Evolutionary conservation across 257 asterid genomes (phyloP).

Genomic region (Schizonepeta tenuifolia): DNA sequence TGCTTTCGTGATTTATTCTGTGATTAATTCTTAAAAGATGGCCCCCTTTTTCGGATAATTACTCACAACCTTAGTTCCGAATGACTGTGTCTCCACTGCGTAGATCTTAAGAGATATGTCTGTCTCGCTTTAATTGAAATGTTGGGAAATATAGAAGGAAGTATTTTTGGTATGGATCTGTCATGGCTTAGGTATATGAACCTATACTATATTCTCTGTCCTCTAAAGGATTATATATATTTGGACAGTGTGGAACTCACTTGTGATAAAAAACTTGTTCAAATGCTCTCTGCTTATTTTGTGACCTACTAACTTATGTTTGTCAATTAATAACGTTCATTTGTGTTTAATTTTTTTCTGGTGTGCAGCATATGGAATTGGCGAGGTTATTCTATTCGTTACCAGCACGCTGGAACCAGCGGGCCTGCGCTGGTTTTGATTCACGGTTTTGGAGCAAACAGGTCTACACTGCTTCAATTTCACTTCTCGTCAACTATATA

Average conservation of each 20-base stretch:
- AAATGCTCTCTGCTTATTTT: background rate
- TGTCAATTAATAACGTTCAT: constrained; percentile 17
- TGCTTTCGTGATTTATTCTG: too few relatives aligned
- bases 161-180: background rate
- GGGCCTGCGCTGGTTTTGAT: constrained; percentile 88
- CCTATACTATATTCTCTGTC: background rate
- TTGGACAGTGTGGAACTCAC: background rate
- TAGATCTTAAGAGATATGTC: too few relatives aligned
- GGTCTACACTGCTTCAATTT: constrained; percentile 76
- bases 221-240: background rate
- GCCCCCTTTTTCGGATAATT: too few relatives aligned
- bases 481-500: constrained; percentile 63
- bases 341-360: background rate
- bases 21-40: too few relatives aligned
- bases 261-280: background rate
- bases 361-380: constrained; percentile 78
- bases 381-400: constrained; percentile 84
- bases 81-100: too few relatives aligned
- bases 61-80: too few relatives aligned
- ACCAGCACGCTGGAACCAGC: constrained; percentile 69
- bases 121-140: background rate
- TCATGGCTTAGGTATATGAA: background rate
- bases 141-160: background rate
- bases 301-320: background rate
- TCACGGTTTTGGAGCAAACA: constrained; percentile 99